Evolutionary conservation across 2,329 filamentous ascomycete species (phyloP).

Genomic region (Microascus cirrosus): DNA sequence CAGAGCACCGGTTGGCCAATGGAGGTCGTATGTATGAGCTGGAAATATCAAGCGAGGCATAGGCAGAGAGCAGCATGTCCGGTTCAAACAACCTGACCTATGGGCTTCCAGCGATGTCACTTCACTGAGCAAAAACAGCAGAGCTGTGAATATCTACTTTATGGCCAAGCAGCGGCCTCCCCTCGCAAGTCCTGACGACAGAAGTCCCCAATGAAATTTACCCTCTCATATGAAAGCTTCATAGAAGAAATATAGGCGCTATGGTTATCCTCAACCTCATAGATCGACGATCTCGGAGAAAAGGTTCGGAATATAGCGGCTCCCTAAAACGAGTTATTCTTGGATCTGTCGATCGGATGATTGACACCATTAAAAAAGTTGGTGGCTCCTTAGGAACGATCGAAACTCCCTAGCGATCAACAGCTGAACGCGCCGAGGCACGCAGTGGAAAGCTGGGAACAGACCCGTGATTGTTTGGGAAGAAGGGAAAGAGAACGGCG

Average conservation of each 20-base stretch:
- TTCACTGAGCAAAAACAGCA: too few relatives aligned
- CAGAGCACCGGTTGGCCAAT: too few relatives aligned
- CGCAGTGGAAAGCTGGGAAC: constrained; percentile 72
- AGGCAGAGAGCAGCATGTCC: too few relatives aligned
- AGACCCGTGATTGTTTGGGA: constrained; percentile 56
- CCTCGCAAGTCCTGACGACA: too few relatives aligned
- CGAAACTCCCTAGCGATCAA: constrained; percentile 78
- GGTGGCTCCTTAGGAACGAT: constrained; percentile 72
- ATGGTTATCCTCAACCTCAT: constrained; percentile 90
- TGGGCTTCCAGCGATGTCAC: too few relatives aligned
- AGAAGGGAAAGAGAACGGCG: constrained; percentile 17
- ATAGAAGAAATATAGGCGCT: constrained; percentile 43
- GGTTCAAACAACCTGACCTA: too few relatives aligned
- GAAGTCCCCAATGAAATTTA: too few relatives aligned
- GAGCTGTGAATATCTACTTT: too few relatives aligned
- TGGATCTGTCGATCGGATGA: constrained; percentile 92
- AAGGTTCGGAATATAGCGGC: constrained; percentile 82
- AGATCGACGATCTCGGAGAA: constrained; percentile 82
- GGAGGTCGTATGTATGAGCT: too few relatives aligned
- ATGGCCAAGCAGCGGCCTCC: too few relatives aligned
- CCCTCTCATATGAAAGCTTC: neutral
- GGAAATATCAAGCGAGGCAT: too few relatives aligned
- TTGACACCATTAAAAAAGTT: constrained; percentile 59
- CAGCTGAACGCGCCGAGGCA: constrained; percentile 21
- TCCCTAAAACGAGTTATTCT: constrained; percentile 50